phyloP scores from a whole-genome alignment of 2,329 filamentous ascomycete genomes.

The Venturia oleaginea region DNA sequence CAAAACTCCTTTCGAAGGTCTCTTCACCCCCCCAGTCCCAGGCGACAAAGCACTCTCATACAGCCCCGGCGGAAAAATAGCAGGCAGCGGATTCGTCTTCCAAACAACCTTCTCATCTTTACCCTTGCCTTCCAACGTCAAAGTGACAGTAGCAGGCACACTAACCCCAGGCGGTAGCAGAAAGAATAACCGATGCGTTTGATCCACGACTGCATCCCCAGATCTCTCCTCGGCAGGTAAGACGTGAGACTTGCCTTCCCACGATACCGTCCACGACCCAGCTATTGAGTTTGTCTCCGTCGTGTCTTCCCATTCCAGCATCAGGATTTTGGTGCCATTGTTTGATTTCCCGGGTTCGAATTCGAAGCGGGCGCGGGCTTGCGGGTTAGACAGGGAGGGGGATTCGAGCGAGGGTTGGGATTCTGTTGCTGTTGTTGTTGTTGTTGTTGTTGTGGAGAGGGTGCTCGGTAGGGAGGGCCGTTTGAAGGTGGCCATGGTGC shows the following conservation, averaged over 20 bases:
- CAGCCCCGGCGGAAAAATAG: slow-evolving; percentile 73
- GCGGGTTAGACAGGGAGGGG: slow-evolving; percentile 37
- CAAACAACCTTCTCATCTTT: slow-evolving; percentile 36
- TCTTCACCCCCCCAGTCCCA: background rate
- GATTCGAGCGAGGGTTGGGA: slow-evolving; percentile 30
- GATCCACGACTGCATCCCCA: slow-evolving; percentile 30
- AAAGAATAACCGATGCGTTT: slow-evolving; percentile 64
- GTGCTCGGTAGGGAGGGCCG: background rate
- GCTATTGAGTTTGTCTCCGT: slow-evolving; percentile 37
- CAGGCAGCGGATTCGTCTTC: slow-evolving; percentile 70
- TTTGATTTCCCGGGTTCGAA: slow-evolving; percentile 69
- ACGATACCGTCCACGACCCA: slow-evolving; percentile 67
- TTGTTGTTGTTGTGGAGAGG: background rate
- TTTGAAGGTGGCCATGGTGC: background rate
- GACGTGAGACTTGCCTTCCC: slow-evolving; percentile 70
- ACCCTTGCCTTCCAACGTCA: slow-evolving; percentile 36
- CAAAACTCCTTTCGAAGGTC: slow-evolving; percentile 61
- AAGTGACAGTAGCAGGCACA: slow-evolving; percentile 63
- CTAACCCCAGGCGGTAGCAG: slow-evolving; percentile 63
- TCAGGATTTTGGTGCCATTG: slow-evolving; percentile 81
- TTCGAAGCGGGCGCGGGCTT: slow-evolving; percentile 73
- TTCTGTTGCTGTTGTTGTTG: background rate
- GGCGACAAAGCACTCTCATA: slow-evolving; percentile 46
- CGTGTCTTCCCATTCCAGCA: slow-evolving; percentile 81
- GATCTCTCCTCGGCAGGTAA: slow-evolving; percentile 52